A percentile compares a stretch with the other conserved stretches of the same genome.
Conservation (phyloP, 2,329 filamentous ascomycete genomes). For the Diaporthe sp. region DNA sequence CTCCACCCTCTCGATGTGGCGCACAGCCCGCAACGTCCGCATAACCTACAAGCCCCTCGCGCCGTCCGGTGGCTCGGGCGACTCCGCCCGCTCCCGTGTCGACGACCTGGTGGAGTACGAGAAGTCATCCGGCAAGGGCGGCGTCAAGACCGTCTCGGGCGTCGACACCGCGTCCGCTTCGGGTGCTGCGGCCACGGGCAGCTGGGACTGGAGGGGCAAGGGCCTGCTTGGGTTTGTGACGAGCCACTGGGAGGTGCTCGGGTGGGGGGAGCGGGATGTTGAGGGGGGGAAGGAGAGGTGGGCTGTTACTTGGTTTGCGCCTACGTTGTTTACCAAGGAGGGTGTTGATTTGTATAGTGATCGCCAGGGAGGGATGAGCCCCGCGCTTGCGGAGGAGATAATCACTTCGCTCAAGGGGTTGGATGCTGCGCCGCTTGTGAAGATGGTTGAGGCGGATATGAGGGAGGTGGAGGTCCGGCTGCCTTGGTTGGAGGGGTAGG, state of each 20-base stretch:
- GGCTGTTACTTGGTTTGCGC: slow-evolving; percentile 87
- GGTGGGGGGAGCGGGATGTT: slow-evolving; percentile 71
- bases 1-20: slow-evolving; percentile 85
- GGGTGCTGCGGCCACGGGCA: slow-evolving; percentile 53
- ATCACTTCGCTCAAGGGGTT: slow-evolving; percentile 65
- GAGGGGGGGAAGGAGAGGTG: slow-evolving; percentile 67
- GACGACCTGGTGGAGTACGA: slow-evolving; percentile 83
- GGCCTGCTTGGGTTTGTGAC: slow-evolving; percentile 79
- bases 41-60: slow-evolving; percentile 78
- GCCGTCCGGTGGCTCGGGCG: slow-evolving; percentile 30
- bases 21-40: slow-evolving; percentile 80
- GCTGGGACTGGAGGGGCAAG: slow-evolving; percentile 84
- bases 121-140: slow-evolving; percentile 56
- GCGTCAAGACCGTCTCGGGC: slow-evolving; percentile 73
- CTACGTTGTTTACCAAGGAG: slow-evolving; percentile 85
- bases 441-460: slow-evolving; percentile 63
- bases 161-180: slow-evolving; percentile 65
- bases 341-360: slow-evolving; percentile 84
- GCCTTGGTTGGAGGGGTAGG: slow-evolving; percentile 59
- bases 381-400: slow-evolving; percentile 68
- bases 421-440: slow-evolving; percentile 67
- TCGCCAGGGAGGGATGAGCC: slow-evolving; percentile 69
- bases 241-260: slow-evolving; percentile 85
- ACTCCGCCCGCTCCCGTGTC: slow-evolving; percentile 56
- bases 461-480: slow-evolving; percentile 63